A percentile compares a stretch with the other conserved stretches of the same genome.
Evolutionary conservation across 805 yeast genomes (phyloP).

Genomic region (Metschnikowia shivogae): DNA sequence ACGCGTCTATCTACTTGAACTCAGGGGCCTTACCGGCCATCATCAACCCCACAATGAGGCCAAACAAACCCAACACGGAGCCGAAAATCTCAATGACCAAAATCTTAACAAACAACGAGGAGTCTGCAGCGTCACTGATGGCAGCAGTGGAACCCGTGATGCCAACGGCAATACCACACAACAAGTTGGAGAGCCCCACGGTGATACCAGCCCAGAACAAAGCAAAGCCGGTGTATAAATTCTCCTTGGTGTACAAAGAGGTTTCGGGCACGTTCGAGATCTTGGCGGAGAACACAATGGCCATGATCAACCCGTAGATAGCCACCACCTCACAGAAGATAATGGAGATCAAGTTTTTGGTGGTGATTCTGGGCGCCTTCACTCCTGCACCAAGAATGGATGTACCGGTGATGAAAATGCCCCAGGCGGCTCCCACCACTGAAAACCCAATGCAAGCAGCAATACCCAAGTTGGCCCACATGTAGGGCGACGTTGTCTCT

Average conservation of each 20-base stretch:
- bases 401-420: conserved; percentile 92
- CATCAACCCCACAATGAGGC: conserved; percentile 91
- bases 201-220: conserved; percentile 98
- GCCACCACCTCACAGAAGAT: conserved; percentile 99
- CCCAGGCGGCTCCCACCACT: conserved; percentile 99
- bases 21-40: conserved; percentile 96
- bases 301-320: conserved; percentile 94
- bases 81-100: conserved; percentile 97
- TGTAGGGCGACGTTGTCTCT: conserved; percentile 82
- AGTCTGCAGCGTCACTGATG: conserved; percentile 94
- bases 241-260: conserved; percentile 70
- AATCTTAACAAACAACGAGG: conserved; percentile 90
- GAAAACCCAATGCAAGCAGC: conserved; percentile 88
- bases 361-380: conserved; percentile 93
- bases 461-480: conserved; percentile 95
- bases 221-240: conserved; percentile 91
- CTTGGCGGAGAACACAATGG: conserved; percentile 93
- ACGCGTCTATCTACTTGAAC: conserved; percentile 46
- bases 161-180: conserved; percentile 97
- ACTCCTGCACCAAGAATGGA: conserved; percentile 98
- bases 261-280: conserved; percentile 61
- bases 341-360: conserved; percentile 92
- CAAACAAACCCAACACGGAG: conserved; percentile 90
- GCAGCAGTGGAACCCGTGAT: conserved; percentile 99
- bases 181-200: conserved; percentile 87